Evolutionary conservation across 2,329 filamentous ascomycete genomes (phyloP).

Genomic region (Venturia pyrina): DNA sequence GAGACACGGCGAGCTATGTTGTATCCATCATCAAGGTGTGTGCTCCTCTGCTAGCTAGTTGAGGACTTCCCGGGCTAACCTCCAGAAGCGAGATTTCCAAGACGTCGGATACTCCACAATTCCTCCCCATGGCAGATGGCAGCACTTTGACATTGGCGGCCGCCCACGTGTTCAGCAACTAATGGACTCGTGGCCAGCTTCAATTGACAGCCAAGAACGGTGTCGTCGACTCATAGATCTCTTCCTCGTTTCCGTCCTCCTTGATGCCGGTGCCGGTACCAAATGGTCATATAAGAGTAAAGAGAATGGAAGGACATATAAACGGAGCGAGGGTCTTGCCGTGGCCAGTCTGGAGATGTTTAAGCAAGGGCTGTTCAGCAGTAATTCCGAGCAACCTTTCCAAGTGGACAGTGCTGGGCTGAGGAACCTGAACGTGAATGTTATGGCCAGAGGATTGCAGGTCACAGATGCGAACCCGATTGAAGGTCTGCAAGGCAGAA

Average conservation of each 20-base stretch:
- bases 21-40: conserved; percentile 89
- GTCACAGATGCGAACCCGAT: conserved; percentile 72
- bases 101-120: conserved; percentile 57
- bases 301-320: conserved; percentile 73
- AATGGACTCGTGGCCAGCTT: conserved; percentile 56
- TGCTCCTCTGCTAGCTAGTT: not conserved
- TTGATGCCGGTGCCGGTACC: conserved; percentile 82
- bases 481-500: conserved; percentile 74
- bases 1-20: conserved; percentile 74
- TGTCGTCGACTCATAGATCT: conserved; percentile 68
- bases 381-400: conserved; percentile 67
- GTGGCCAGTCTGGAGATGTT: conserved; percentile 81
- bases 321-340: conserved; percentile 79
- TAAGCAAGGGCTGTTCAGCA: conserved; percentile 81
- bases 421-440: conserved; percentile 60
- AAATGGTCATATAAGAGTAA: conserved; percentile 88
- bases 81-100: conserved; percentile 54
- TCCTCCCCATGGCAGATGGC: conserved; percentile 76
- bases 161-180: conserved; percentile 63
- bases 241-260: conserved; percentile 68
- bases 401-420: conserved; percentile 84
- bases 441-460: conserved; percentile 73
- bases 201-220: conserved; percentile 61
- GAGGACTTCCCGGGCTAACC: not conserved
- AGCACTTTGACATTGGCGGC: conserved; percentile 75